Evolutionary conservation across 2,329 filamentous ascomycete species (phyloP), one percentile per base, ranked within the genome.

Genomic region (Venturia aucupariae): DNA sequence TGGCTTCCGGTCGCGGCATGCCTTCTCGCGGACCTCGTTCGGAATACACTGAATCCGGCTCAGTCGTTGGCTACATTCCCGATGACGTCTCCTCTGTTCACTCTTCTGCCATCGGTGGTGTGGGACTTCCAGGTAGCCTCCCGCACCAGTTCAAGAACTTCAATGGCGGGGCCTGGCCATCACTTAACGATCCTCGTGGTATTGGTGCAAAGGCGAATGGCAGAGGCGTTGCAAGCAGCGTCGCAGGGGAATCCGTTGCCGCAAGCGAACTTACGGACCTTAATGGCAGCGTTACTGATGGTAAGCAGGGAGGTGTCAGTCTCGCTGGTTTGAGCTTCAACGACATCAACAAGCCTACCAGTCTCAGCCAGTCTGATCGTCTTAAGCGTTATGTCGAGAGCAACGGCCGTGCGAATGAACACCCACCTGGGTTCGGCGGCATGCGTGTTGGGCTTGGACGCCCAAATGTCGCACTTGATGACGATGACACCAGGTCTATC

Each of bases 71-170:
- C 19, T 97, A 96, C 74, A 96, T 99, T 66, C 91, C 93, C 2
- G 94, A 99, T 71, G 94, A 99, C 75, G 92, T 96, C 48, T 97
- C 93, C 10, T 97, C 92, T 2, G 89, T 99, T 57, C 93, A 97
- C 75, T 92, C 92, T 60, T 96, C 92, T 55, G 88, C 92, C 0
- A 85, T 97, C 62, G 92, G 92, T 64, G 92, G 92, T 44, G 89
- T 90, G 42, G 89, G 88, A n/a, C 64, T 64, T 35, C 82, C 87
- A 63, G 87, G 88, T 60, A 90, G 91, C 30, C 97, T 93, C 74
- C 94, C 94, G 19, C 89, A 90, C 22, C 96, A 97, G 89, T 99
- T 99, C 77, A 92, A 91, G 65, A 90, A 88, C 74, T 97, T 99
- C 77, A 87, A 89, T 11, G 93, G 97, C 69, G 46, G 46, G n/a